Evolutionary conservation across 2,329 filamentous ascomycete genomes (phyloP), one percentile per base, ranked within the genome.

Genomic region (Curvularia verruculosa): DNA sequence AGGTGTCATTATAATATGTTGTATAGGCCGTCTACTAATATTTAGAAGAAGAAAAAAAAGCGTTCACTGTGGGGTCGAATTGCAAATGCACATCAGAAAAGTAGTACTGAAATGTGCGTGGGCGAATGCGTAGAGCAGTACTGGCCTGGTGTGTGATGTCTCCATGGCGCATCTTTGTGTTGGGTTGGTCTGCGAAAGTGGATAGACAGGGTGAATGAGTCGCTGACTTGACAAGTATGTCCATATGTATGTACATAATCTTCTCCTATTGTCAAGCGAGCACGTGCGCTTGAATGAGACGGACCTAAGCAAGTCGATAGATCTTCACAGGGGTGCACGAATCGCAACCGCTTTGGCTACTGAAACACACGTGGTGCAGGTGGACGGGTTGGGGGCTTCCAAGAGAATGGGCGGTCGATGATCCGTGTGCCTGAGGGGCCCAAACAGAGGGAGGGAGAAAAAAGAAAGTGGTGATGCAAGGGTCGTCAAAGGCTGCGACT

Each of bases 261-360:
- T 50, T 59, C 18, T 40, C 39, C 47, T 49, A 54, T 54, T 60
- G 43, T 44, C 43, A 18, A 46, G 13, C n/a, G 26, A 49, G 54
- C 56, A 62, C 59, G 56, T 61, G 61, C 54, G 44, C 26, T 15
- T 28, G 12, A 40, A 45, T 44, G 52, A 54, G 47, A 49, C 50
- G 48, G 45, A 55, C 13, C 50, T 36, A 15, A 36, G 39, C 39
- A 54, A 41, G 48, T 53, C 46, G 52, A 53, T 40, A 43, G 61
- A 64, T 64, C 59, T 50, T 58, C 61, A 36, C 59, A 54, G 52
- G 61, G 61, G 44, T 56, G 9, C 36, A 56, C 36, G 49, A 50
- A 41, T 57, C 56, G 47, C 40, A 19, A 21, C 49, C 46, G 49
- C 31, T 24, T 54, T 59, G 43, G 48, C 41, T 41, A 50, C 61